Percentiles rank a stretch among this genome's conserved stretches.
Evolutionary conservation across 2,329 filamentous ascomycete genomes (phyloP).

Genomic region (Fusarium tanahbumbuense): DNA sequence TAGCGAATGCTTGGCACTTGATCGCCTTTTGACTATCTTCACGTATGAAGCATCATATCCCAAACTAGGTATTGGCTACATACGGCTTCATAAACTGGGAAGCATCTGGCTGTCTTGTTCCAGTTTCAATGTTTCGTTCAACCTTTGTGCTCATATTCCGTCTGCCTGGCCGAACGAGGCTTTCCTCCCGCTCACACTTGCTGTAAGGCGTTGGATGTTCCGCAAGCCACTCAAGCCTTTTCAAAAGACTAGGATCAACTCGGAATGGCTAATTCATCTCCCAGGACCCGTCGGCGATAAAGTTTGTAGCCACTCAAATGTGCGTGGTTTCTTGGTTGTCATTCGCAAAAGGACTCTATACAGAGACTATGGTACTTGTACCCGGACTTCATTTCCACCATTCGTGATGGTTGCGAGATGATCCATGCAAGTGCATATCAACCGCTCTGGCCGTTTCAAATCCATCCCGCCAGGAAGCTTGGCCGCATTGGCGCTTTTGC

Average conservation of each 20-base stretch:
- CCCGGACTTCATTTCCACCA: constrained; percentile 45
- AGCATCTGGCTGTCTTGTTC: constrained; percentile 14
- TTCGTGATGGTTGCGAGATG: constrained; percentile 28
- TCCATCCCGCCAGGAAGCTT: constrained; percentile 2
- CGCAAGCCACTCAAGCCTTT: constrained; percentile 24
- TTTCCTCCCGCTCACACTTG: constrained; percentile 15
- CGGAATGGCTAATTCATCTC: constrained; percentile 6
- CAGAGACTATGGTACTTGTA: background rate
- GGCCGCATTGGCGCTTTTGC: constrained; percentile 2
- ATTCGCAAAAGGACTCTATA: constrained; percentile 12
- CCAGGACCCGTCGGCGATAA: constrained; percentile 8
- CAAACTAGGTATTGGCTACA: background rate
- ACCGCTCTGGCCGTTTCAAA: constrained; percentile 7
- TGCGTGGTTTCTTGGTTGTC: constrained; percentile 1
- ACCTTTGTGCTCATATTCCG: constrained; percentile 3
- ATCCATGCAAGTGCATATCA: constrained; percentile 9
- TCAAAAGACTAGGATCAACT: background rate
- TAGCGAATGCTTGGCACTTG: constrained; percentile 26
- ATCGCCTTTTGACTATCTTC: background rate
- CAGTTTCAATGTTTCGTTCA: background rate
- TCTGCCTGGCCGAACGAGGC: constrained; percentile 1
- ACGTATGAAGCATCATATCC: background rate
- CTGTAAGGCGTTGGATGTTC: constrained; percentile 18
- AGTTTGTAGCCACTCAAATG: constrained; percentile 15
- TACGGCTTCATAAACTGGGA: background rate